Conservation (phyloP, 805 yeast genomes). For the Yarrowia keelungensis region DNA sequence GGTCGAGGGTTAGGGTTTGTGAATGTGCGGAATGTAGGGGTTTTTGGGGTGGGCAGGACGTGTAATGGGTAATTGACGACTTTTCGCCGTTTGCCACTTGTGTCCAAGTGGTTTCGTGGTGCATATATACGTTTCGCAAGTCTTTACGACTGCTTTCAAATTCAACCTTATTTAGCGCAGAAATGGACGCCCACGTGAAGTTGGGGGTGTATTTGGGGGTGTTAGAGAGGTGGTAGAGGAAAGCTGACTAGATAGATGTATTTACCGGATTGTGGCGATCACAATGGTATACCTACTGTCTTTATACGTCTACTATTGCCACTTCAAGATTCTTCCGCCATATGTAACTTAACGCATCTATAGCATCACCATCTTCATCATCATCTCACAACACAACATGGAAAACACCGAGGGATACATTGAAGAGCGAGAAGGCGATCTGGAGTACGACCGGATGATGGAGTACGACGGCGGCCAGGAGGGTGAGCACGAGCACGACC, state of each 20-base stretch:
- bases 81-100: not conserved
- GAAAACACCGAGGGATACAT: slow-evolving; percentile 36
- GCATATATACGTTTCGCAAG: too few relatives aligned
- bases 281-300: too few relatives aligned
- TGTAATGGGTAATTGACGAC: too few relatives aligned
- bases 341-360: too few relatives aligned
- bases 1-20: slow-evolving; percentile 3
- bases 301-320: too few relatives aligned
- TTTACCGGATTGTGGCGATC: too few relatives aligned
- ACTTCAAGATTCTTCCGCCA: too few relatives aligned
- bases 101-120: too few relatives aligned
- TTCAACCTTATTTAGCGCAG: slow-evolving; percentile 10
- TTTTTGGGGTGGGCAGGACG: too few relatives aligned
- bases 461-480: slow-evolving; percentile 31
- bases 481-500: slow-evolving; percentile 31
- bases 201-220: not conserved
- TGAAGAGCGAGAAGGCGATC: slow-evolving; percentile 35
- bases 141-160: slow-evolving; percentile 1
- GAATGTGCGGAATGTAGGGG: not conserved
- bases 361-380: not conserved
- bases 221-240: not conserved
- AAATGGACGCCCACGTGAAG: slow-evolving; percentile 1
- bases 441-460: slow-evolving; percentile 38
- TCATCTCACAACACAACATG: slow-evolving; percentile 9
- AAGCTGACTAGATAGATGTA: too few relatives aligned